Evolutionary conservation across 1,284 basidiomycete species (phyloP).

Genomic region (Phellopilus nigrolimitatus): DNA sequence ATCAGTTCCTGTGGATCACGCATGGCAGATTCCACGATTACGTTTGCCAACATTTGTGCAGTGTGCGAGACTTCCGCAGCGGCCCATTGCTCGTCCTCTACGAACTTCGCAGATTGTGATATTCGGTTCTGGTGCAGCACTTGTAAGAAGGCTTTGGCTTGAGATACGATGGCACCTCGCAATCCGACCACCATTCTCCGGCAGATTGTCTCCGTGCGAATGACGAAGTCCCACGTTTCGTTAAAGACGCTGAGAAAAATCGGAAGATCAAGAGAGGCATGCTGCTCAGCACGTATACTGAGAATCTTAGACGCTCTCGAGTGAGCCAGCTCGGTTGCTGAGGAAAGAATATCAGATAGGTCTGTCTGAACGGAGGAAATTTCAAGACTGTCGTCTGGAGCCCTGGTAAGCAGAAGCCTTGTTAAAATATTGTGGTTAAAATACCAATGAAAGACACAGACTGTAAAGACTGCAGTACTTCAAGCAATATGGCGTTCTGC

Average conservation of each 20-base stretch:
- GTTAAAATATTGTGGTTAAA: conserved; percentile 7
- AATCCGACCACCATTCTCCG: conserved; percentile 90
- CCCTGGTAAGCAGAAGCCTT: conserved; percentile 27
- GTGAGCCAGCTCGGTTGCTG: conserved; percentile 82
- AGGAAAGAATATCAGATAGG: conserved; percentile 69
- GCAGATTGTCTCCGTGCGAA: conserved; percentile 80
- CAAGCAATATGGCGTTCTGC: conserved; percentile 59
- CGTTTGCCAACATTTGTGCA: conserved; percentile 68
- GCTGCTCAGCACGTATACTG: conserved; percentile 71
- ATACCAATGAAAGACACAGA: conserved; percentile 23
- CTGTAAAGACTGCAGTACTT: conserved; percentile 52
- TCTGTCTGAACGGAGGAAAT: conserved; percentile 50
- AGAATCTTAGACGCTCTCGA: conserved; percentile 76
- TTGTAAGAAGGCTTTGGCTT: conserved; percentile 87
- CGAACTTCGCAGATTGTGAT: conserved; percentile 79
- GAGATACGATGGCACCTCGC: conserved; percentile 76
- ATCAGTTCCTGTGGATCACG: conserved; percentile 72
- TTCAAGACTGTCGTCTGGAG: conserved; percentile 35
- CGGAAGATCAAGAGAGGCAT: conserved; percentile 64
- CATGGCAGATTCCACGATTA: conserved; percentile 79
- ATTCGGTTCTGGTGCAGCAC: conserved; percentile 83
- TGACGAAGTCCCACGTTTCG: conserved; percentile 85
- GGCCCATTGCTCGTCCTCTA: conserved; percentile 89
- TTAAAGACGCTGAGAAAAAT: conserved; percentile 83
- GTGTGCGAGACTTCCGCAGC: conserved; percentile 68